phyloP scores from a whole-genome alignment of 352 stramenopile species.

The Globisporangium heterothallicum region DNA sequence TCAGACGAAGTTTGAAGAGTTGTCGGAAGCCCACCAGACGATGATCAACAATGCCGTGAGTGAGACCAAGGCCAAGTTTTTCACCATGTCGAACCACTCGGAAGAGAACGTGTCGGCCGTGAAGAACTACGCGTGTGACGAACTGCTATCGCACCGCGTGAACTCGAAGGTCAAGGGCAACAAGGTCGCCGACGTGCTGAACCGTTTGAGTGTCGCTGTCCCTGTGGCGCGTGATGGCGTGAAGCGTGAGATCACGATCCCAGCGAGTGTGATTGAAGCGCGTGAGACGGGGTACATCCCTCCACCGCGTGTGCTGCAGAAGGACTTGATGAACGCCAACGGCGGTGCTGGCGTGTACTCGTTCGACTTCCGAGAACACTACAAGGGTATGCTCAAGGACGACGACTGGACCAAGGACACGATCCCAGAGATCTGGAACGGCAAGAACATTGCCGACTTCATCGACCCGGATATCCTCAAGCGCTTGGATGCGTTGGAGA shows the following conservation, averaged over 20 bases:
- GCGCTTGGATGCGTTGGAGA: constrained; percentile 93
- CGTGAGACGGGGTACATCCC: constrained; percentile 48
- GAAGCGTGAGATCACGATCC: constrained; percentile 90
- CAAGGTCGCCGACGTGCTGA: constrained; percentile 95
- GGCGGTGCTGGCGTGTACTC: constrained; percentile 97
- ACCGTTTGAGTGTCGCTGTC: constrained; percentile 94
- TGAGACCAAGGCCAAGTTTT: constrained; percentile 88
- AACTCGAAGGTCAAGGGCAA: constrained; percentile 93
- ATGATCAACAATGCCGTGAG: constrained; percentile 76
- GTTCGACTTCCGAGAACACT: constrained; percentile 97
- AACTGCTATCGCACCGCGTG: constrained; percentile 92
- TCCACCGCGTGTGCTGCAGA: constrained; percentile 51
- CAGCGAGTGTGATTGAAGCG: constrained; percentile 86
- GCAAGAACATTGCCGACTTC: constrained; percentile 99
- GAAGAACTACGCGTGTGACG: constrained; percentile 94
- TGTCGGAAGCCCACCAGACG: constrained; percentile 70
- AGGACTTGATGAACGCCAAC: constrained; percentile 92
- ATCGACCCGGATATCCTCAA: constrained; percentile 98
- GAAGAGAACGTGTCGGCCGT: constrained; percentile 96
- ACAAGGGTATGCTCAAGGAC: constrained; percentile 92
- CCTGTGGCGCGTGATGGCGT: constrained; percentile 92
- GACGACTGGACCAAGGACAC: constrained; percentile 96
- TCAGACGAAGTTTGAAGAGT: constrained; percentile 90
- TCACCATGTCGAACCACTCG: constrained; percentile 98
- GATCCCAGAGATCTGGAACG: constrained; percentile 99